Conservation (phyloP, 2,329 filamentous ascomycete genomes). For the Trichoderma hamatum region DNA sequence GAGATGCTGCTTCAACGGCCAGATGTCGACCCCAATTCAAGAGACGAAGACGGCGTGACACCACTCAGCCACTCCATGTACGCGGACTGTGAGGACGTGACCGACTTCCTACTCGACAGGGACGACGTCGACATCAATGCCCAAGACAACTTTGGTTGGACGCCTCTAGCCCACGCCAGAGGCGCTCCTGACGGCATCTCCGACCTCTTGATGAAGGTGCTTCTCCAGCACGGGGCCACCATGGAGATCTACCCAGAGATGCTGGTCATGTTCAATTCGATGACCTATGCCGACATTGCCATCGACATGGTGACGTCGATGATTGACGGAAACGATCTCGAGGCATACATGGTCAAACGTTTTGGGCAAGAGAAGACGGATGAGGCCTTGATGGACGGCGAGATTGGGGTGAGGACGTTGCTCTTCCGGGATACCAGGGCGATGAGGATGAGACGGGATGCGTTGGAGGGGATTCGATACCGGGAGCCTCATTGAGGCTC, state of each 20-base stretch:
- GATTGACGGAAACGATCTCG: not conserved
- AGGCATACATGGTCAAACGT: not conserved
- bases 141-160: conserved; percentile 7
- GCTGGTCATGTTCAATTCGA: not conserved
- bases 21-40: conserved; percentile 1
- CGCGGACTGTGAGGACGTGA: not conserved
- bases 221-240: not conserved
- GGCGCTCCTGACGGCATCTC: not conserved
- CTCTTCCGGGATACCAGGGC: conserved; percentile 4
- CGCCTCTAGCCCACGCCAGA: conserved; percentile 6
- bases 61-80: not conserved
- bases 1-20: not conserved
- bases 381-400: not conserved
- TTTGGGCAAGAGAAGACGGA: not conserved
- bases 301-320: not conserved
- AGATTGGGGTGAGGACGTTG: not conserved
- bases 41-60: conserved; percentile 15
- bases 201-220: not conserved
- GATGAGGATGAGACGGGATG: not conserved
- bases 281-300: not conserved
- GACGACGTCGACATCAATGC: not conserved
- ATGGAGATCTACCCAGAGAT: conserved; percentile 7
- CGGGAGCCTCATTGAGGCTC: not conserved
- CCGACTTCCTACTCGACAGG: not conserved
- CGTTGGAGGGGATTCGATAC: not conserved